Percentiles rank a stretch among this genome's conserved stretches.
Conservation (phyloP, 257 asterid species). For the Cynanchum wilfordii region DNA sequence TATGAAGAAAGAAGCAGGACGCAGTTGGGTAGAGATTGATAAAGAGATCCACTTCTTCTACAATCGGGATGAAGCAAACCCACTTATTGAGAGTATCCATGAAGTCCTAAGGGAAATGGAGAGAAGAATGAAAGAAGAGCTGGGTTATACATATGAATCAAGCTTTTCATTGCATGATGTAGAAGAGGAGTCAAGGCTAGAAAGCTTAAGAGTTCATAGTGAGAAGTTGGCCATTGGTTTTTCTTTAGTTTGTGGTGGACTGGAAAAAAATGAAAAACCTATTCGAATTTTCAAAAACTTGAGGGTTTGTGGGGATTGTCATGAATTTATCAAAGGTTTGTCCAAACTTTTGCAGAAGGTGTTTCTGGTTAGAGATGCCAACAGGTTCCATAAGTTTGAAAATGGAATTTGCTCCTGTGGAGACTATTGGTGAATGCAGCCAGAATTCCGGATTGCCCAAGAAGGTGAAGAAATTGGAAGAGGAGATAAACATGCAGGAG, state of each 20-base stretch:
- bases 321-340: slow-evolving; percentile 45
- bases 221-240: slow-evolving; percentile 50
- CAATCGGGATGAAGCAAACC: slow-evolving; percentile 41
- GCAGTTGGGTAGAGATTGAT: slow-evolving; percentile 52
- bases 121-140: slow-evolving; percentile 31
- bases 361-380: slow-evolving; percentile 44
- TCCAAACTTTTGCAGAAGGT: slow-evolving; percentile 35
- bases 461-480: background rate
- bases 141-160: slow-evolving; percentile 34
- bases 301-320: slow-evolving; percentile 56
- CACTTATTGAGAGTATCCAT: slow-evolving; percentile 28
- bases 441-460: no score
- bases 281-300: slow-evolving; percentile 41
- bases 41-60: slow-evolving; percentile 45
- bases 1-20: slow-evolving; percentile 50
- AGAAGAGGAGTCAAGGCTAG: slow-evolving; percentile 44
- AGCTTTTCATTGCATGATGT: slow-evolving; percentile 47
- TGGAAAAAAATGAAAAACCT: slow-evolving; percentile 25
- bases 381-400: slow-evolving; percentile 46
- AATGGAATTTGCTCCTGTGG: slow-evolving; percentile 43
- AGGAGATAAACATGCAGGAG: no score
- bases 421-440: slow-evolving; percentile 52
- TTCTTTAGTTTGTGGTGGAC: slow-evolving; percentile 31
- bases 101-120: slow-evolving; percentile 37
- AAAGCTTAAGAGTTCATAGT: slow-evolving; percentile 45